Evolutionary conservation across 2,329 filamentous ascomycete genomes (phyloP).

Genomic region (Colletotrichum graminicola): DNA sequence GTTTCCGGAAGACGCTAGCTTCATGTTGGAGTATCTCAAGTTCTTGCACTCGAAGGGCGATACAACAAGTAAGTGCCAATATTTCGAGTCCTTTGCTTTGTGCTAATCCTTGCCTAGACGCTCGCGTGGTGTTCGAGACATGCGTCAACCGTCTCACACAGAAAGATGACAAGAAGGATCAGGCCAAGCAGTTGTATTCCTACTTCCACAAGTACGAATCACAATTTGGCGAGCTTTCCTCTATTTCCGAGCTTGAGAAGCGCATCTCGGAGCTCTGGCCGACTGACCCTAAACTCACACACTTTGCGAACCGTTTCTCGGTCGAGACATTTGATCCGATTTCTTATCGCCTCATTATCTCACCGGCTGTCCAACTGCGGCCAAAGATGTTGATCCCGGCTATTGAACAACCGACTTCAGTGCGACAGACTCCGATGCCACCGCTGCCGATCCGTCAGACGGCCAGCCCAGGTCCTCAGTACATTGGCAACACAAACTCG

Average conservation of each 20-base stretch:
- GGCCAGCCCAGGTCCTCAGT: slow-evolving; percentile 62
- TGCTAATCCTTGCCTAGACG: slow-evolving; percentile 69
- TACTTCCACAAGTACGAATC: slow-evolving; percentile 98
- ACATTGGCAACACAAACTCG: slow-evolving; percentile 62
- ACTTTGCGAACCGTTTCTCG: slow-evolving; percentile 83
- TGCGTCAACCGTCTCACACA: slow-evolving; percentile 85
- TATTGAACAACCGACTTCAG: slow-evolving; percentile 64
- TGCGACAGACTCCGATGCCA: slow-evolving; percentile 60
- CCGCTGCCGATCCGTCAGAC: slow-evolving; percentile 49
- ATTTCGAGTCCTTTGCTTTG: neutral
- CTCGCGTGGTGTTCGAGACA: slow-evolving; percentile 94
- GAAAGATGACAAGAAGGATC: slow-evolving; percentile 79
- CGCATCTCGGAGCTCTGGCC: slow-evolving; percentile 96
- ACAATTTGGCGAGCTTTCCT: slow-evolving; percentile 90
- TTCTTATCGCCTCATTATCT: slow-evolving; percentile 84
- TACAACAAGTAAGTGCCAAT: slow-evolving; percentile 79
- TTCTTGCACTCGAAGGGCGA: slow-evolving; percentile 94
- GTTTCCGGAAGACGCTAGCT: slow-evolving; percentile 93
- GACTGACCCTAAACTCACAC: slow-evolving; percentile 80
- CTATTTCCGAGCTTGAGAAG: slow-evolving; percentile 90
- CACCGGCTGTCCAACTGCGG: slow-evolving; percentile 80
- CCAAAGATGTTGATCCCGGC: slow-evolving; percentile 69
- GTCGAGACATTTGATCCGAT: slow-evolving; percentile 84
- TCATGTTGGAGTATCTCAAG: slow-evolving; percentile 96
- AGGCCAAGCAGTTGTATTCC: slow-evolving; percentile 86